Evolutionary conservation across 805 yeast genomes (phyloP).

Genomic region (Spathaspora passalidarum): DNA sequence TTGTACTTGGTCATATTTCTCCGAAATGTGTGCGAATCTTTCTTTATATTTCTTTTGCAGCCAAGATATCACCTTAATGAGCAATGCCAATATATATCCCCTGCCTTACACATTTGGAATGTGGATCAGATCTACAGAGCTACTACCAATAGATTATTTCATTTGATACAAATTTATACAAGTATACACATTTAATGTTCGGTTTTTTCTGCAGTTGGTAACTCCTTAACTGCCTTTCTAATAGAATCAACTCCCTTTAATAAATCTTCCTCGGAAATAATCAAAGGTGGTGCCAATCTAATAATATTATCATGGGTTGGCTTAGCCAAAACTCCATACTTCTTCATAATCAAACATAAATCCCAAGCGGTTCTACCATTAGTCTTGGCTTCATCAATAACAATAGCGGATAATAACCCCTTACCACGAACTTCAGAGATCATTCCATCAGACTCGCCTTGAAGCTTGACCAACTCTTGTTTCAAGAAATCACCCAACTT

Average conservation of each 20-base stretch:
- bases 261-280: slow-evolving; percentile 83
- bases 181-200: slow-evolving; percentile 25
- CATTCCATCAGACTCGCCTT: slow-evolving; percentile 48
- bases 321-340: slow-evolving; percentile 86
- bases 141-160: background rate
- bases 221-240: slow-evolving; percentile 49
- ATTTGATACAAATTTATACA: too few species aligned
- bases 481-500: slow-evolving; percentile 70
- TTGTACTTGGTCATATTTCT: background rate
- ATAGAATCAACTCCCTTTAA: slow-evolving; percentile 77
- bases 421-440: slow-evolving; percentile 72
- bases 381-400: slow-evolving; percentile 78
- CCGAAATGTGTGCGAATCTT: background rate
- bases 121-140: too few species aligned
- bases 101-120: too few species aligned
- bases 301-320: slow-evolving; percentile 96
- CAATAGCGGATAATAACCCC: slow-evolving; percentile 88
- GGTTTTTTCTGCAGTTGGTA: slow-evolving; percentile 52
- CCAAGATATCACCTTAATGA: too few species aligned
- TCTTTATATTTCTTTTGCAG: background rate
- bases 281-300: slow-evolving; percentile 94
- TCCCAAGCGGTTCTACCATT: slow-evolving; percentile 96
- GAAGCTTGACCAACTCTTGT: slow-evolving; percentile 51
- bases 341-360: slow-evolving; percentile 83
- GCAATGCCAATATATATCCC: too few species aligned